Percentiles rank a stretch among this genome's conserved stretches.
phyloP scores from a whole-genome alignment of 2,329 filamentous ascomycete species.

The Cordyceps cateniannulata region DNA sequence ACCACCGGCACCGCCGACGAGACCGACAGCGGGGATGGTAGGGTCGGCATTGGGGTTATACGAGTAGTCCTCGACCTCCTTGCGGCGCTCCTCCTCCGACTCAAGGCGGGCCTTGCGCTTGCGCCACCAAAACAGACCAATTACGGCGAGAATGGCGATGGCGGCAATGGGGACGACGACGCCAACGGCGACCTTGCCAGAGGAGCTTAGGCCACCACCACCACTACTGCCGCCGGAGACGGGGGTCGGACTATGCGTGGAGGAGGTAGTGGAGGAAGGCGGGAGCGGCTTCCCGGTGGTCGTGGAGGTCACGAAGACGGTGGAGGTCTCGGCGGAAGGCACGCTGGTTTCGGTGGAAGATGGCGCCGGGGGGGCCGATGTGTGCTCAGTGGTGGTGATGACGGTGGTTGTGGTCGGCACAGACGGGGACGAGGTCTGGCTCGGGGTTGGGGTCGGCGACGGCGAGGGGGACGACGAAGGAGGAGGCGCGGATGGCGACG shows the following conservation, averaged over 20 bases:
- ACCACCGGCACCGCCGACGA: constrained; percentile 35
- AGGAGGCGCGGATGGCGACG: neutral
- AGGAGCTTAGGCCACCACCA: constrained; percentile 46
- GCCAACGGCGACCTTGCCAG: constrained; percentile 79
- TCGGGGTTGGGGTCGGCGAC: constrained; percentile 10
- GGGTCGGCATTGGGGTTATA: constrained; percentile 98
- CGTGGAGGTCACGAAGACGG: constrained; percentile 23
- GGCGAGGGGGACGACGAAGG: neutral
- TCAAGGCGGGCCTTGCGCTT: constrained; percentile 79
- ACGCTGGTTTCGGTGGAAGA: neutral
- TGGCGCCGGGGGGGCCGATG: neutral
- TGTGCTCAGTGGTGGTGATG: constrained; percentile 5
- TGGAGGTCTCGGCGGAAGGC: constrained; percentile 17
- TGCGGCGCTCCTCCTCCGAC: constrained; percentile 80
- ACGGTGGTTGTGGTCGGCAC: neutral
- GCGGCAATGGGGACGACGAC: constrained; percentile 90
- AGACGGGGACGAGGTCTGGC: neutral
- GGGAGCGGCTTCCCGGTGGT: constrained; percentile 19
- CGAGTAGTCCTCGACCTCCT: constrained; percentile 95
- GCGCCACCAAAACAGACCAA: constrained; percentile 78
- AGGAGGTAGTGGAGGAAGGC: constrained; percentile 21
- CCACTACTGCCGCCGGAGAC: constrained; percentile 22
- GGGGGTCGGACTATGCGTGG: constrained; percentile 22
- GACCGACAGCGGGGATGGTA: constrained; percentile 52
- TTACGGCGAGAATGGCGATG: constrained; percentile 72